Base-by-base conservation (phyloP, 2,329 filamentous ascomycete genomes). In the Neoarthrinium moseri region DNA sequence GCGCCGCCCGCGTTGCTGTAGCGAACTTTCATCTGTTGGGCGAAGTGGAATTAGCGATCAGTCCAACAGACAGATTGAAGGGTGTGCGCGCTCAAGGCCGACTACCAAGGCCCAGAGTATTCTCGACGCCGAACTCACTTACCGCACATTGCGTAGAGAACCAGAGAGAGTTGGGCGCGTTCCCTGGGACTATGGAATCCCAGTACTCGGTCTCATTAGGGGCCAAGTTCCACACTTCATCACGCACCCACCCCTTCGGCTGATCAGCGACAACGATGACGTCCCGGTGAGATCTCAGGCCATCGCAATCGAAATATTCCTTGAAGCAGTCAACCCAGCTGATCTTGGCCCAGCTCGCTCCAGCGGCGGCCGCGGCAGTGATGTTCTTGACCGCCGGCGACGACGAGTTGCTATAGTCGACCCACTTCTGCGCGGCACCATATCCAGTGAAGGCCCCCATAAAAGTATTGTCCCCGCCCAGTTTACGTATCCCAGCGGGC, bases 171-270 rank as follows among this genome's bases (percentile, higher is more conserved):
- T 38, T 38, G 11, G 35, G 18, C 20, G n/a, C 24, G 13, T 29
- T 29, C 18, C 10, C 7, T 13, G 57, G 55, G 2, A 59, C 44
- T n/a, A 52, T 52, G 6, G 29, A 37, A 32, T 52, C 32, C 55
- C 53, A 59, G 2, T 50, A 26, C 4, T 45, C 29, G 13, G 39
- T 49, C 39, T 56, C 45, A 11, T 48, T 52, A 8, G 48, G 37
- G 12, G 5, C 27, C 4, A 56, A 51, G 23, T 53, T 50, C 55
- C 52, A 59, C 15, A 51, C 52, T 1, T 57, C 35, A 22, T 38
- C 35, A 15, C 48, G 33, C 50, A 45, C 29, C 56, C 57, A 59
- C 12, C 55, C 56, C 10, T 29, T 43, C 8, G 53, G 46, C 17
- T 51, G 26, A 5, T 30, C 36, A 13, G 36, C 33, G 24, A 46